Evolutionary conservation across 108 stramenopile genomes (phyloP), one percentile per base, ranked within the genome.

Genomic region (Fistulifera pelliculosa): DNA sequence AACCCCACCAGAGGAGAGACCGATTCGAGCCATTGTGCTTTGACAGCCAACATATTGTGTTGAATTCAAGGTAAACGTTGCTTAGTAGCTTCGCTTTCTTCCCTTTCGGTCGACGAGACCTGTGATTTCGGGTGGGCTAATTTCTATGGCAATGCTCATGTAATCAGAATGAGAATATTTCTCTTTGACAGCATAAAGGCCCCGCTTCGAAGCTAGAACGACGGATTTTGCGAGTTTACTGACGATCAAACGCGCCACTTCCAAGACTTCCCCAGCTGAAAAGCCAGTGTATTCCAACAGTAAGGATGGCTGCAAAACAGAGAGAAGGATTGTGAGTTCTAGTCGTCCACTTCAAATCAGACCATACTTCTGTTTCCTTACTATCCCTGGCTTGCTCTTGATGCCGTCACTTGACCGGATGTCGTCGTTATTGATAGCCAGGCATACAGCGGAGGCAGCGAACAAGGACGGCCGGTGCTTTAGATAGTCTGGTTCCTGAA

Each of bases 401-500:
- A 45, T 6, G 19, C 21, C 21, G 11, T 51, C 27, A 22, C 22
- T 27, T 7, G 21, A 16, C 21, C 50, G 50, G 23, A 51, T 23
- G 5, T 23, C 50, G 6, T 23, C 50, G 50, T 51, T 27, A 18
- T 51, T 51, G 5, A 27, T 16, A 10, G 50, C 50, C 7, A 51
- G 21, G 5, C 15, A n/a, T 7, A 22, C 26, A 6, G 96, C 83
- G 22, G 90, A 65, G 27, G 82, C 85, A 47, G 92, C 91, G 5
- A 97, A 59, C 7, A 88, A 47, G 27, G 94, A 96, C 2, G 96
- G 95, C 28, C 77, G 73, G 59, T 61, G 93, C 12, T 81, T 52
- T 25, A 99, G 71, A 69, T 95, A 74, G 15, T 70, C 66, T 56
- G 94, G 76, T 74, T 98, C 96, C 71, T 98, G 96, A 26, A 99